Conservation (phyloP, 2,329 filamentous ascomycete genomes). For the Fusarium foetens region DNA sequence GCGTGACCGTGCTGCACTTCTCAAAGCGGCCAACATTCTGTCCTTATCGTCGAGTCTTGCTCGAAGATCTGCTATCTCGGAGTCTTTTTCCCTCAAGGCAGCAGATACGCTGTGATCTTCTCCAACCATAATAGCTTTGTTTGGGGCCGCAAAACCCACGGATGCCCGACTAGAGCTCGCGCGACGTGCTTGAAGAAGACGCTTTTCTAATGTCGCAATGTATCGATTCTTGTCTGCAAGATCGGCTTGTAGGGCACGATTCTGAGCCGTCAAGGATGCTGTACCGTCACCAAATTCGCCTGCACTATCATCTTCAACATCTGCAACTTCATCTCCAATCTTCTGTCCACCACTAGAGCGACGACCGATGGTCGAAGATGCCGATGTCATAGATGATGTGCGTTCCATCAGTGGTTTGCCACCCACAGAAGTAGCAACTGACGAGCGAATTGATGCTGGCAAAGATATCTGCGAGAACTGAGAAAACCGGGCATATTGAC, state of each 20-base stretch:
- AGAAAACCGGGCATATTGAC: slow-evolving; percentile 70
- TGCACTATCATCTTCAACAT: slow-evolving; percentile 73
- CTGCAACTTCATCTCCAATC: slow-evolving; percentile 57
- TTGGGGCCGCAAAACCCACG: slow-evolving; percentile 71
- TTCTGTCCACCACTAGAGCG: slow-evolving; percentile 59
- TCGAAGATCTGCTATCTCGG: slow-evolving; percentile 90
- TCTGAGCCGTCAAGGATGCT: slow-evolving; percentile 84
- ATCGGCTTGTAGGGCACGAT: slow-evolving; percentile 92
- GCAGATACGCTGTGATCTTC: slow-evolving; percentile 81
- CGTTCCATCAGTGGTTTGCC: slow-evolving; percentile 66
- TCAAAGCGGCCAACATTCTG: slow-evolving; percentile 87
- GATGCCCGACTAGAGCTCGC: slow-evolving; percentile 91
- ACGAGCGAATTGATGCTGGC: slow-evolving; percentile 72
- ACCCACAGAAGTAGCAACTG: slow-evolving; percentile 71
- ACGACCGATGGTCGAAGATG: slow-evolving; percentile 67
- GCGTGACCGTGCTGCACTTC: slow-evolving; percentile 84
- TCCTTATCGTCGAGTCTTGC: slow-evolving; percentile 94
- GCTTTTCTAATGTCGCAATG: slow-evolving; percentile 91
- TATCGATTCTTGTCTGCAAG: slow-evolving; percentile 97
- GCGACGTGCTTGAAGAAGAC: slow-evolving; percentile 87
- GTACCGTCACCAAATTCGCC: slow-evolving; percentile 89
- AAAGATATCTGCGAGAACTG: slow-evolving; percentile 69
- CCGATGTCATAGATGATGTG: slow-evolving; percentile 74
- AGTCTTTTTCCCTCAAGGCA: slow-evolving; percentile 86
- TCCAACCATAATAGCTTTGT: slow-evolving; percentile 73